Conservation (phyloP, 2,329 filamentous ascomycete species). For the Cladophialophora yegresii region DNA sequence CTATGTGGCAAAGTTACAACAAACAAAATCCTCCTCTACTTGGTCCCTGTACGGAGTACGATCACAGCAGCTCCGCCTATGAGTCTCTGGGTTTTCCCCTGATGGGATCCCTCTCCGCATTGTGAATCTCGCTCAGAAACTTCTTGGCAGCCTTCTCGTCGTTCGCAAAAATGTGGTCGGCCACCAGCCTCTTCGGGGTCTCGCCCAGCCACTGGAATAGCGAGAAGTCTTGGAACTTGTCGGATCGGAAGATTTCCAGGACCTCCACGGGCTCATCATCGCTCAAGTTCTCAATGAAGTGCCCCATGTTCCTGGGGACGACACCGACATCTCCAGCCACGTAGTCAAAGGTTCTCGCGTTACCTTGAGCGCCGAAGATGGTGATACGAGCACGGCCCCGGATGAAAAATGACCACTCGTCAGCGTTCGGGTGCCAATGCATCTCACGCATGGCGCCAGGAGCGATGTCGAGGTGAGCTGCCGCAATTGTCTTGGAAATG, state of each 20-base stretch:
- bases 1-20: neutral
- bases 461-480: constrained; percentile 69
- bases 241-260: constrained; percentile 72
- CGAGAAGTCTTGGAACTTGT: constrained; percentile 71
- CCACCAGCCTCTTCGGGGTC: constrained; percentile 66
- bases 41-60: neutral
- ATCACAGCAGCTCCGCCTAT: constrained; percentile 4
- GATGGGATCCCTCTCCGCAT: constrained; percentile 53
- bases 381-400: constrained; percentile 70
- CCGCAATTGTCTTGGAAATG: constrained; percentile 71
- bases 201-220: constrained; percentile 76
- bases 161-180: constrained; percentile 66
- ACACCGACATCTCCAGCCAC: constrained; percentile 73
- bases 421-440: constrained; percentile 79
- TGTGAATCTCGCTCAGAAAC: constrained; percentile 64
- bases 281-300: constrained; percentile 77
- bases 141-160: constrained; percentile 62
- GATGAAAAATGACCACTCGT: constrained; percentile 82
- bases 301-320: constrained; percentile 74
- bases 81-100: constrained; percentile 5
- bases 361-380: constrained; percentile 69
- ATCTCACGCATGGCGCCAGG: constrained; percentile 75
- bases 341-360: constrained; percentile 75
- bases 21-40: neutral
- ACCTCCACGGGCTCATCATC: constrained; percentile 75